These are phyloP conservation scores for Pythium aristosporum DNA, from an alignment of 352 stramenopile species.

Conservation along the genomic window DNA sequence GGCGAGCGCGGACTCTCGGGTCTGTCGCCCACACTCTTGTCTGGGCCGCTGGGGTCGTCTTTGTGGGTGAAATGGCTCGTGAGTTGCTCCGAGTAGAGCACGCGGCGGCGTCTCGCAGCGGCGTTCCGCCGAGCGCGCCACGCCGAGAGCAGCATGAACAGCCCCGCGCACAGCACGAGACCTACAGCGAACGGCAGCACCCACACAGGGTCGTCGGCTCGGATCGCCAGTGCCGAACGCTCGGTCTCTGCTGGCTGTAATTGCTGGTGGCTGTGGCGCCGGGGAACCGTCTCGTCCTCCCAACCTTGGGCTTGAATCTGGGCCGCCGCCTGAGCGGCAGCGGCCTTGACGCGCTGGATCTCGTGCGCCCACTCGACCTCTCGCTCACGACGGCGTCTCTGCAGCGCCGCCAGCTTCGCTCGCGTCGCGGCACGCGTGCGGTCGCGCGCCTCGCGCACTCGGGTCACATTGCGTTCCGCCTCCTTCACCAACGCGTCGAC, in stretches of 20 bases:
- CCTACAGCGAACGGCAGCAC: constrained; percentile 6
- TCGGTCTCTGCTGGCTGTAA: neutral
- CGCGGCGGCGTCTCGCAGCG: neutral
- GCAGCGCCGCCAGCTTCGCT: neutral
- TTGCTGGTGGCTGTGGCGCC: neutral
- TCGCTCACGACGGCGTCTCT: neutral
- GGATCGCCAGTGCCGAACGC: neutral
- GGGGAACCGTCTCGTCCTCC: neutral
- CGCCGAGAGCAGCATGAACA: neutral
- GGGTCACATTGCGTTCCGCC: constrained; percentile 21
- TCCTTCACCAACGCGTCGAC: constrained; percentile 14
- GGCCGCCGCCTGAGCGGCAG: neutral
- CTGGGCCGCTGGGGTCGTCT: neutral
- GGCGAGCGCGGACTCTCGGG: neutral
- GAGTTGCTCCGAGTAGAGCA: constrained; percentile 17
- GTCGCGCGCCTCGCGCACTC: neutral
- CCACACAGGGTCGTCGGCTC: neutral
- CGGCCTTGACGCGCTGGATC: neutral
- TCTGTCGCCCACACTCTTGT: neutral
- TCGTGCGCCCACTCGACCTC: neutral
- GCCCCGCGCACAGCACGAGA: constrained; percentile 4
- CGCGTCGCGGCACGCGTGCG: neutral
- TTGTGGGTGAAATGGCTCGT: neutral
- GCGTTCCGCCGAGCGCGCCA: neutral
- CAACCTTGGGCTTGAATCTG: neutral